These are phyloP conservation scores for Paratinospora sagittata DNA, from an alignment of 164 flowering plant genomes.

Conservation along the genomic window DNA sequence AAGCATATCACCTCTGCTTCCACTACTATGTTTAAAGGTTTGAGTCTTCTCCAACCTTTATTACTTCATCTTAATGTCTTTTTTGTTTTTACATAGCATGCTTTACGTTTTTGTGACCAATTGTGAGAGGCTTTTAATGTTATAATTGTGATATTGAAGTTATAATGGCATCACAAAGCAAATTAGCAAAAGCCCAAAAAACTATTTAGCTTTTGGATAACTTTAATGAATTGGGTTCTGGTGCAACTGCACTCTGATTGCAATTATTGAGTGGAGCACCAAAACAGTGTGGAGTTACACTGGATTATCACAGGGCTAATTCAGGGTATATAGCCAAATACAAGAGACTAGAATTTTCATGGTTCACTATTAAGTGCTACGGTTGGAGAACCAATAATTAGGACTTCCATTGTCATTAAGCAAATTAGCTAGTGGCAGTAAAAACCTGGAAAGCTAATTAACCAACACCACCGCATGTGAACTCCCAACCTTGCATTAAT, in stretches of 20 bases:
- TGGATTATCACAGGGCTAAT: background rate
- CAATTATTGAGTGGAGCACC: background rate
- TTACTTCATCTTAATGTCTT: background rate
- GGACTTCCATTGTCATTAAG: background rate
- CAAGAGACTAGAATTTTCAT: background rate
- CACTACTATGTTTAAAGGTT: conserved; percentile 17
- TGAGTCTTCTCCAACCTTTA: background rate
- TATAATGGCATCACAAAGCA: background rate
- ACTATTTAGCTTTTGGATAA: background rate
- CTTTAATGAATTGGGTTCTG: background rate
- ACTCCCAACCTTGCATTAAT: too few relatives aligned
- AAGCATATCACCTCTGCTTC: conserved; percentile 18
- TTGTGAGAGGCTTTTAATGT: background rate
- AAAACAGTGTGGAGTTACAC: background rate
- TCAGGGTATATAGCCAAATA: background rate
- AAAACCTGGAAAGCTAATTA: too few relatives aligned
- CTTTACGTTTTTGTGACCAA: background rate
- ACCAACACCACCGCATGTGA: too few relatives aligned
- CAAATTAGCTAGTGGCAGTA: too few relatives aligned
- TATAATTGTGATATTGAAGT: background rate
- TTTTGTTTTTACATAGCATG: background rate
- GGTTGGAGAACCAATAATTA: background rate
- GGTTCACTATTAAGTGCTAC: background rate
- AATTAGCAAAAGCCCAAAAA: background rate
- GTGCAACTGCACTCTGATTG: background rate